Base-by-base conservation (phyloP, 2,329 filamentous ascomycete species). In the Alternaria novae-zelandiae region DNA sequence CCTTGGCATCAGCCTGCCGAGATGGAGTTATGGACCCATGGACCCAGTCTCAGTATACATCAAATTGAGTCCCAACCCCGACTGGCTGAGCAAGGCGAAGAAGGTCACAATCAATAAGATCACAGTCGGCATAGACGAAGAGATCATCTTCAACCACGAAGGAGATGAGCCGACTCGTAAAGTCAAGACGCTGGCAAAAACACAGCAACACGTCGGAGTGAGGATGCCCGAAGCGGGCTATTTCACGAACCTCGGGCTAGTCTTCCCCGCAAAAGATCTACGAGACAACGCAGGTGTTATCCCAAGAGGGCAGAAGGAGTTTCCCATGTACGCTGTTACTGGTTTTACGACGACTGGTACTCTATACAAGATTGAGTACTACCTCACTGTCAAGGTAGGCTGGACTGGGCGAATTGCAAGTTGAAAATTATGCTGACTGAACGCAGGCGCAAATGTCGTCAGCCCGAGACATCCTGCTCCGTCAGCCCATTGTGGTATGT, bases 341-440 rank as follows among this genome's bases (percentile, higher is more conserved):
- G 95, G 94, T 1, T 99, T 99, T 75, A 97, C 96, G 2, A 98
- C 96, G 0, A 92, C 92, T 8, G 96, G 93, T 32, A 95, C 91
- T 36, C 86, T 99, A 13, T 99, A 99, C 84, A 98, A 97, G 81
- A 97, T 99, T 78, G 95, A 99, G 81, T 99, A 97, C 78, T 99
- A 95, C 79, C 83, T 98, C 58, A 94, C 89, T 56, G 93, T 98
- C 67, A 97, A 97, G 89, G 95, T 97, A 85, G 55, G 63, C 25
- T 51, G 55, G n/a, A 17, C 4, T 41, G 36, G 45, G 13, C 17
- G 21, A 36, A 15, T 32, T 17, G 36, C 3, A 15, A 43, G 12
- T 57, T 13, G 12, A 15, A 23, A 5, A 20, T 32, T 28, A 21
- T 17, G 17, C 70, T 75, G 43, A 75, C 65, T 43, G 21, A 15